Conservation (phyloP, 179 eudicot genomes). For the Amaranthus tricolor region DNA sequence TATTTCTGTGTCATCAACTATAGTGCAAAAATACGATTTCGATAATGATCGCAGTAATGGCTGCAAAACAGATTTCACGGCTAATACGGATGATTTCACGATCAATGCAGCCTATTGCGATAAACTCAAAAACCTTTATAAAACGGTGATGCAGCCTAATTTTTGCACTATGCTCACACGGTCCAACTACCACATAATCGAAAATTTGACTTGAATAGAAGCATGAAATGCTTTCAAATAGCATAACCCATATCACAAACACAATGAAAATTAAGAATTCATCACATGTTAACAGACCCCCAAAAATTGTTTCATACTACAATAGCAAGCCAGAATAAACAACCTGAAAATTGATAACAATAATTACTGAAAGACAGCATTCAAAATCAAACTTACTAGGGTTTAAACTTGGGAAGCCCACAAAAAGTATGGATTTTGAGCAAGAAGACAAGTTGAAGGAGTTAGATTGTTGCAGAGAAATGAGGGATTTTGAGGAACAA, state of each 20-base stretch:
- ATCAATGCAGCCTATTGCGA: no score
- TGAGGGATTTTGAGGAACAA: neutral
- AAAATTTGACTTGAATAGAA: neutral
- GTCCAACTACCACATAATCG: constrained; percentile 7
- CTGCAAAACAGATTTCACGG: no score
- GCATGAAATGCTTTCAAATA: constrained; percentile 4
- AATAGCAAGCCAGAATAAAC: no score
- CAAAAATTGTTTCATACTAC: neutral
- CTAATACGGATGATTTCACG: no score
- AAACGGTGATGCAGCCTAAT: no score
- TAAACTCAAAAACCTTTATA: no score
- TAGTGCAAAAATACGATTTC: no score
- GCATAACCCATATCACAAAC: neutral
- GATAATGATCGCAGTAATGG: no score
- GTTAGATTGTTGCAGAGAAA: constrained; percentile 8
- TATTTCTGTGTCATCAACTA: neutral
- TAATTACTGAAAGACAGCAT: neutral
- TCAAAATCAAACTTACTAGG: constrained; percentile 21
- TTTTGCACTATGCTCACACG: neutral
- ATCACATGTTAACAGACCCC: neutral
- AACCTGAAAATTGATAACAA: neutral
- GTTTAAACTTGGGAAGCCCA: neutral
- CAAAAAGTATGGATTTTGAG: constrained; percentile 7
- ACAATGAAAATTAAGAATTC: neutral
- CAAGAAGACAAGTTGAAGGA: constrained; percentile 8